A percentile compares a stretch with the other conserved stretches of the same genome.
Evolutionary conservation across 805 yeast genomes (phyloP).

Genomic region (Sungouiozyma ichnusensis): DNA sequence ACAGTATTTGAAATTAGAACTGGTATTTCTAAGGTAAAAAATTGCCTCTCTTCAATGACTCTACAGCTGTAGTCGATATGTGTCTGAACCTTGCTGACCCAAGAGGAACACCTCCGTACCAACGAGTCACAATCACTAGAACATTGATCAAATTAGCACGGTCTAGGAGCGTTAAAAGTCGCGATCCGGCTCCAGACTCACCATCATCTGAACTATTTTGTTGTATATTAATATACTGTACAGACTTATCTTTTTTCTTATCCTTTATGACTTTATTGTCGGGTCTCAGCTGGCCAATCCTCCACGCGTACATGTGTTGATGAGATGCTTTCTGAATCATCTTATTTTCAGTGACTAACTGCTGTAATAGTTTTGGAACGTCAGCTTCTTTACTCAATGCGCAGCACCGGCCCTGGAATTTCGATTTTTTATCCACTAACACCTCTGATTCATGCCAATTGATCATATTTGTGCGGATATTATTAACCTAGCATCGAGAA

Average conservation of each 20-base stretch:
- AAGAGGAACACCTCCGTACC: constrained; percentile 74
- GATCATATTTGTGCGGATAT: no score
- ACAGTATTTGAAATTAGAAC: no score
- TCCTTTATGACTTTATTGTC: constrained; percentile 1
- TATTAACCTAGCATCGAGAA: not conserved
- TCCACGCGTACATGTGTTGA: constrained; percentile 68
- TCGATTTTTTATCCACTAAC: constrained; percentile 45
- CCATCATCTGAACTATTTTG: constrained; percentile 66
- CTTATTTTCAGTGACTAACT: constrained; percentile 38
- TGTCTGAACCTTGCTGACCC: constrained; percentile 65
- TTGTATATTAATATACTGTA: constrained; percentile 17
- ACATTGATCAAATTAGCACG: constrained; percentile 41
- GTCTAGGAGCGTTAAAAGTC: constrained; percentile 45
- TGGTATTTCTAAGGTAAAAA: constrained; percentile 14
- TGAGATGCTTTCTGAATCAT: constrained; percentile 51
- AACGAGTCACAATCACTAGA: constrained; percentile 59
- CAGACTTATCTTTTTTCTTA: not conserved
- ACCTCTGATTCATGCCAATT: constrained; percentile 35
- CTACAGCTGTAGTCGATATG: constrained; percentile 46
- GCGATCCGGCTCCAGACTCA: constrained; percentile 63
- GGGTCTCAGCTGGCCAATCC: constrained; percentile 31
- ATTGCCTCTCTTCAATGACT: constrained; percentile 36
- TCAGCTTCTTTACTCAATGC: constrained; percentile 32
- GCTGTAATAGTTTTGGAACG: constrained; percentile 33
- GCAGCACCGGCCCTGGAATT: constrained; percentile 55